Base-by-base conservation (phyloP, 208 protist species). In the Angomonas ambiguus region DNA sequence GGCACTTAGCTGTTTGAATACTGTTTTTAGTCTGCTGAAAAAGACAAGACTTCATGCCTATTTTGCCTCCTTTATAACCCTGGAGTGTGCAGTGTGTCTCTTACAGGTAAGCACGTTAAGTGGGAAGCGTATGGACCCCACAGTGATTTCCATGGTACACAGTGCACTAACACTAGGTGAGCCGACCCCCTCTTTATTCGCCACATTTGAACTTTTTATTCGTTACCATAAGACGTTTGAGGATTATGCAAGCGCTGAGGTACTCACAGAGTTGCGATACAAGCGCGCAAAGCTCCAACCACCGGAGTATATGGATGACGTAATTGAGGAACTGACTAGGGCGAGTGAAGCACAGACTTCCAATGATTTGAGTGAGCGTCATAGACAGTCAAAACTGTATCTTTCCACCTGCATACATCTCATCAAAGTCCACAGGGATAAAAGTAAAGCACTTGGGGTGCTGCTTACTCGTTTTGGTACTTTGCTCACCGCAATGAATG, bases 381-480 rank as follows among this genome's bases (percentile, higher is more conserved):
- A 75, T 53, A 72, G 68, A 20, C 69, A 72, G 45, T 70, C 72
- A 41, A 77, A 67, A 2, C 71, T 77, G 10, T 58, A 72, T 34
- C 65, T 83, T 24, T 70, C 71, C 56, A 75, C 80, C 32, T 74
- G 76, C 25, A 81, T 87, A 28, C 75, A 75, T 45, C 59, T 82
- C 8, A 67, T 58, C 16, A 70, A 81, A 49, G 70, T 65, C 6
- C 59, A 56, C 6, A 25, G 70, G 24, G 57, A 42, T 27, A 67
- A 77, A 33, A 73, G 66, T 5, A 48, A 73, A 51, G 51, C 67
- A 55, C 77, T 87, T 27, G 77, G 73, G 10, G 71, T 81, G 25
- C 71, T 87, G 65, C 70, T 81, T 22, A 80, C 65, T 20, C 69
- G 66, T 41, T 78, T 82, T 55, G 82, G 82, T 16, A 56, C 77